These are phyloP conservation scores for Heteromeles arbutifolia DNA, from an alignment of 306 rosid genomes.

Conservation along the genomic window DNA sequence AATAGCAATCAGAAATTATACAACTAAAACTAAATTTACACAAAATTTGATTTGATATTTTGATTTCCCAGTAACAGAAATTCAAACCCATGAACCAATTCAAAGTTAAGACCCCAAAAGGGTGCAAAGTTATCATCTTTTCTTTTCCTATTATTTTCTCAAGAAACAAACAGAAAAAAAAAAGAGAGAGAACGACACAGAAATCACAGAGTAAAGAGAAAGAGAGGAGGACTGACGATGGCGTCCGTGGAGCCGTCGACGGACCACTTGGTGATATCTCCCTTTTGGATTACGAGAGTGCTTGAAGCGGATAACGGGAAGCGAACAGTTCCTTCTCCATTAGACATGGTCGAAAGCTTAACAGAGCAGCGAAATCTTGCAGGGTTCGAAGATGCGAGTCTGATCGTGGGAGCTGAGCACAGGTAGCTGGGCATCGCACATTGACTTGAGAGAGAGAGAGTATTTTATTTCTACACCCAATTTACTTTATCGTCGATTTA, in stretches of 20 bases:
- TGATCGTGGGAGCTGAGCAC: background rate
- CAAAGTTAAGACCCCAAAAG: background rate
- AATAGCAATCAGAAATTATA: background rate
- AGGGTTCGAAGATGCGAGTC: background rate
- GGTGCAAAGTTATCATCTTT: background rate
- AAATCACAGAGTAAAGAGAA: background rate
- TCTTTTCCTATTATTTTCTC: background rate
- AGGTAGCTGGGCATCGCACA: no score
- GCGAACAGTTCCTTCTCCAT: slow-evolving; percentile 39
- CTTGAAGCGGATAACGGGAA: slow-evolving; percentile 51
- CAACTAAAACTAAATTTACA: background rate
- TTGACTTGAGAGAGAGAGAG: background rate
- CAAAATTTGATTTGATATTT: background rate
- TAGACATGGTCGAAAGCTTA: slow-evolving; percentile 28
- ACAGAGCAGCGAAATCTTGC: background rate
- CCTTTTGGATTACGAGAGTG: slow-evolving; percentile 65
- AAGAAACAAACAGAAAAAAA: background rate
- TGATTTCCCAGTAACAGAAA: background rate
- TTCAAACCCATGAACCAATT: background rate
- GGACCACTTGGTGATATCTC: slow-evolving; percentile 86
- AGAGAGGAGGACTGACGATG: slow-evolving; percentile 41
- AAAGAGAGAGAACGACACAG: background rate
- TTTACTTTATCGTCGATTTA: no score
- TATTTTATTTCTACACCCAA: no score
- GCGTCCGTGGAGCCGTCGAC: slow-evolving; percentile 73